Base-by-base conservation (phyloP, 2,329 filamentous ascomycete genomes). In the Plectosphaerella plurivora region DNA sequence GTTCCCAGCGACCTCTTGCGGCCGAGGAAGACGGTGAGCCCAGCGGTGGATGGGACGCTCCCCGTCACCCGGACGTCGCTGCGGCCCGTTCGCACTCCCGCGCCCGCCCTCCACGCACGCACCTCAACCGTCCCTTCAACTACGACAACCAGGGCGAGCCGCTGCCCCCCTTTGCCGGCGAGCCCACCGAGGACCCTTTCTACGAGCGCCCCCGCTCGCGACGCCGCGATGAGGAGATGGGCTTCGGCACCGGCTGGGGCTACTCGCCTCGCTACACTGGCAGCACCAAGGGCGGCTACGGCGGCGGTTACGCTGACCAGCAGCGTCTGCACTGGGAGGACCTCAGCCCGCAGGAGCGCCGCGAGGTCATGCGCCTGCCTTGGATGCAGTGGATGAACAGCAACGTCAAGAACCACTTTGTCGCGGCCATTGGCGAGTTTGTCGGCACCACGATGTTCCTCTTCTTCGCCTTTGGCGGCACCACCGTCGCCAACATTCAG, bases 321-420 rank as follows among this genome's bases (percentile, higher is more conserved):
- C 35, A 20, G 18, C 59, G 61, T 16, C 58, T 74, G 16, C 65
- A 73, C 51, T 74, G 73, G 67, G 66, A 68, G 24, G 61, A 65
- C 36, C 56, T 76, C 42, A 70, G 63, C 6, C 59, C 63, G 1
- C 62, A 72, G 50, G 71, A 76, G 57, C 71, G 69, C 60, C 66
- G 63, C 5, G 63, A 75, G 52, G 71, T 75, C 10, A 64, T 76
- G 63, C 68, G 73, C 36, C 62, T 76, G 20, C 74, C 73, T 2
- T 67, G 71, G 63, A 72, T 68, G 3, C 65, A 72, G 33, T 76
- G 73, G 74, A 76, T 76, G 73, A 70, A 75, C 59, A 73, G 71
- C 8, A 59, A 68, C 47, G 57, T 74, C 54, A 77, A 76, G 65
- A 73, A 77, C 60, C 67, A 71, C 63, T 66, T 71, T 52, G 60